These are phyloP conservation scores for Lipomyces mesembrius DNA, from an alignment of 805 yeast genomes.

Conservation along the genomic window DNA sequence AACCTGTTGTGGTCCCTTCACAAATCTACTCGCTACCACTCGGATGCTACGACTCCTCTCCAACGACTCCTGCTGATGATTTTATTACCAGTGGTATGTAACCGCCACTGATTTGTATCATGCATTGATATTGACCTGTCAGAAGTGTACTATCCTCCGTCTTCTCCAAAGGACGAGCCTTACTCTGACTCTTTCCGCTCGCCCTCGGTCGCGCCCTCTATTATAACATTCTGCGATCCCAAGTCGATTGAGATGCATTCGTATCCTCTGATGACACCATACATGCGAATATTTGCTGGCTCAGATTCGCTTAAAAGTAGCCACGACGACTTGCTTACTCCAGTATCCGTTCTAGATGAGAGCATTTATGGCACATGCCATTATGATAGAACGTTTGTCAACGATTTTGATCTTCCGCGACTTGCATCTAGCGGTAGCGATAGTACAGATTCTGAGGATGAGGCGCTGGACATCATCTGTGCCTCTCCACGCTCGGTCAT, in stretches of 20 bases:
- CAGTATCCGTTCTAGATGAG: constrained; percentile 5
- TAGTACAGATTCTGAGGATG: constrained; percentile 13
- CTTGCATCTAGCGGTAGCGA: constrained; percentile 10
- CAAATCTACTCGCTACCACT: constrained; percentile 2
- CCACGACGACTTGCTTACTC: constrained; percentile 12
- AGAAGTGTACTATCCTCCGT: constrained; percentile 8
- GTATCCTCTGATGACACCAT: constrained; percentile 8
- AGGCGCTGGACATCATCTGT: constrained; percentile 1
- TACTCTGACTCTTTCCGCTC: constrained; percentile 11
- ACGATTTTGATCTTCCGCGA: neutral
- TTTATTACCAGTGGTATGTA: constrained; percentile 8
- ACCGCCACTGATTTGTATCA: neutral
- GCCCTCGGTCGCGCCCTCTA: constrained; percentile 7
- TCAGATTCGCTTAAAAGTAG: neutral
- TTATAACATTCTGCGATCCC: constrained; percentile 38
- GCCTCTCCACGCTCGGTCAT: constrained; percentile 10
- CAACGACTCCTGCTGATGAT: constrained; percentile 21
- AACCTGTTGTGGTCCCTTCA: constrained; percentile 2
- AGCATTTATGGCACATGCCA: neutral
- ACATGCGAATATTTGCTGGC: constrained; percentile 5
- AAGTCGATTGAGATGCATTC: constrained; percentile 30
- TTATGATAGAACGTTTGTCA: neutral
- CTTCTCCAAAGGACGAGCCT: constrained; percentile 4
- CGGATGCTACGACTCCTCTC: constrained; percentile 18
- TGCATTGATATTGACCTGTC: neutral